Conservation (phyloP, 768 basidiomycete species). For the Myochromella boudieri region DNA sequence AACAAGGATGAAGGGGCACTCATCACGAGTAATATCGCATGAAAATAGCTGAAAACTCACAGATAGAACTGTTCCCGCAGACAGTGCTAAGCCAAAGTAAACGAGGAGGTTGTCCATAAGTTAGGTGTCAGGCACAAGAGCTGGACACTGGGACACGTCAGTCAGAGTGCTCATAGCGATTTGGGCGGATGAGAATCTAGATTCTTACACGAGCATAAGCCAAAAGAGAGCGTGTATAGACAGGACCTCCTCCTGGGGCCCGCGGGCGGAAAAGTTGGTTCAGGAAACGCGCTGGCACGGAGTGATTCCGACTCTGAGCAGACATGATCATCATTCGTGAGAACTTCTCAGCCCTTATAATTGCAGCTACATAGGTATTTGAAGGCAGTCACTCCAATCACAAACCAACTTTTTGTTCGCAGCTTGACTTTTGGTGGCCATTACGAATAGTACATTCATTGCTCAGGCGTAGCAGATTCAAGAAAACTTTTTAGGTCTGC, state of each 20-base stretch:
- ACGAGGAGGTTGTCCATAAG: conserved; percentile 33
- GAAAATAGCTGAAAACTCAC: conserved; percentile 30
- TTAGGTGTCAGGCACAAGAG: conserved; percentile 12
- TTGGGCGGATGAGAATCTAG: background rate
- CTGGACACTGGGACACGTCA: conserved; percentile 6
- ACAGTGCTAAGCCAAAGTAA: conserved; percentile 33
- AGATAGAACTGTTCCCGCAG: conserved; percentile 30
- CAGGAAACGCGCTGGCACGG: conserved; percentile 7
- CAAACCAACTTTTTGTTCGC: too few species aligned
- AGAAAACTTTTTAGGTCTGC: too few species aligned
- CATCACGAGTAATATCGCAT: conserved; percentile 43
- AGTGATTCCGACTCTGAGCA: too few species aligned
- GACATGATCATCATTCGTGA: conserved; percentile 16
- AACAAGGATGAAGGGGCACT: conserved; percentile 85
- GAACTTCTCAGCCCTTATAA: conserved; percentile 8
- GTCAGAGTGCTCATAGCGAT: background rate
- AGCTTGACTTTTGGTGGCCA: too few species aligned
- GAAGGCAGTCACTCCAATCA: conserved; percentile 2
- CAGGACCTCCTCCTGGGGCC: conserved; percentile 2
- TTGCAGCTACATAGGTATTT: too few species aligned
- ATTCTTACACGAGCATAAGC: conserved; percentile 19
- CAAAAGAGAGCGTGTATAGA: background rate
- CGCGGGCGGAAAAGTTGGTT: conserved; percentile 10
- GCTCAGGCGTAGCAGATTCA: too few species aligned
- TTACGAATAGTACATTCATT: too few species aligned